Base-by-base conservation (phyloP, 192 early-diverging fungal species). In the Entomortierella lignicola region DNA sequence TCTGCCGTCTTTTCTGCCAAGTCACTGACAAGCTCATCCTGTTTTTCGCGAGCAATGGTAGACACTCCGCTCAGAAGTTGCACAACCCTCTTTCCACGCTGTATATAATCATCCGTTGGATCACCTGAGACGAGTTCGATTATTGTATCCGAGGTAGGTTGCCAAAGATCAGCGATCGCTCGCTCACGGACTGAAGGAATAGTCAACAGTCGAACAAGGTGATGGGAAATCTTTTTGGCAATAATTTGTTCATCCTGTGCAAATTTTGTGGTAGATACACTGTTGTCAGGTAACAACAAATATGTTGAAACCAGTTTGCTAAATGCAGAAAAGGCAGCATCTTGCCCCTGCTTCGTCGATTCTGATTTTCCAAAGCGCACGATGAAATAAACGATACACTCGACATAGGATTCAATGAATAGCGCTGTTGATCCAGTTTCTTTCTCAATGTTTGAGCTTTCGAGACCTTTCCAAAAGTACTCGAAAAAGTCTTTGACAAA, bases 331-430 rank as follows among this genome's bases (percentile, higher is more conserved):
- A 70, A 65, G 44, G 41, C 56, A 27, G 67, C 75, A 17, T 79
- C 75, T 51, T 79, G 75, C 26, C 75, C 75, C 25, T 51, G 75
- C 30, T 65, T 66, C 18, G 75, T 79, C 20, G 75, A 2, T 20
- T 79, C 75, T 13, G 68, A 70, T 55, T 79, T 79, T 12, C 83
- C 84, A 41, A 82, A 63, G 37, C 66, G 75, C 5, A 77, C 65
- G 29, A 83, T 77, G 69, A 89, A 85, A 56, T 86, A 93, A 17
- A 89, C 68, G 18, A 85, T 58, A 64, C 92, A 94, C 72, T 94
- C 92, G 39, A 77, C 30, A 70, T 92, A 92, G 10, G 91, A 77
- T 34, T 89, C 82, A 23, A 93, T 34, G 31, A 93, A 90, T 11
- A 85, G 34, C 1, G 63, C 53, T 1, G 85, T 82, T 52, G 82